Evolutionary conservation across 2,329 filamentous ascomycete genomes (phyloP), one percentile per base, ranked within the genome.

Genomic region (Clonostachys rhizophaga): DNA sequence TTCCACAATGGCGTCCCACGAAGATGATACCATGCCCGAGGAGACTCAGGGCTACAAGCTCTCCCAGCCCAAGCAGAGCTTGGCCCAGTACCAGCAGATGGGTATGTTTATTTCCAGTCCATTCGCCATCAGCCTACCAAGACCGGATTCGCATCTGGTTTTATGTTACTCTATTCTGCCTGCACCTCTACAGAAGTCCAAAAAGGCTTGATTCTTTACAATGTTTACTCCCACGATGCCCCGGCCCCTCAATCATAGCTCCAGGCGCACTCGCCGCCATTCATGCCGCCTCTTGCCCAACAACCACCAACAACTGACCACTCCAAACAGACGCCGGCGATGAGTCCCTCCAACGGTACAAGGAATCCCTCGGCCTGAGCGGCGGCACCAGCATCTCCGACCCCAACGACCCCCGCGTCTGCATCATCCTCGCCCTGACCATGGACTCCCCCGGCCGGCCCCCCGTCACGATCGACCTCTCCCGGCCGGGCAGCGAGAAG

Each of bases 1-100:
- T n/a, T 37, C 20, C 46, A 76, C 59, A 59, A 89, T 89, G 86
- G 76, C 84, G 56, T 79, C 83, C 59, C 74, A 80, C 62, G 75
- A 85, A 55, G 74, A 81, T 63, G 92, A 97, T 62, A 83, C 92
- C 57, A 77, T 87, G 69, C 86, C 90, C 54, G 88, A 94, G 75
- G 81, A 86, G 74, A 96, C 91, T 56, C 86, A 91, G 73, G 92
- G 92, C 66, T 97, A 96, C 86, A 96, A 95, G 83, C 87, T 96
- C 65, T 91, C 90, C 57, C 90, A 96, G 82, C 79, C 79, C 53
- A 96, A 96, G 86, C 96, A 97, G 82, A 95, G 89, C 59, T 79
- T 99, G 63, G 89, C 92, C 54, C 89, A 96, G 70, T 96, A 96
- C 73, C 81, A 92, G 64, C 79, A 96, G 68, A 87, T 99, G 72